phyloP scores from a whole-genome alignment of 2,329 filamentous ascomycete species.

The Blastomyces gilchristii region DNA sequence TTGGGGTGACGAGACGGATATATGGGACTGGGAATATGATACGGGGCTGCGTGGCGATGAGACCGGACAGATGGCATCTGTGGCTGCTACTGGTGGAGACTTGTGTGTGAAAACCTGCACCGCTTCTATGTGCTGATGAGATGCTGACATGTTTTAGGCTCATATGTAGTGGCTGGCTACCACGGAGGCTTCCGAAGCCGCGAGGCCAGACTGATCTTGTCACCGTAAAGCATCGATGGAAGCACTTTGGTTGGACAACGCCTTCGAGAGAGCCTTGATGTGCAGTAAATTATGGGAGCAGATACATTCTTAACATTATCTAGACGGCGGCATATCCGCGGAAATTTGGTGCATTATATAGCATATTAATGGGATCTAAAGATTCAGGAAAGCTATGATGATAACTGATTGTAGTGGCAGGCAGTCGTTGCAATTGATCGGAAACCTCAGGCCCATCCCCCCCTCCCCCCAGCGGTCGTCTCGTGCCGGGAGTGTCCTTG shows the following conservation, averaged over 20 bases:
- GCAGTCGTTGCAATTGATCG: not conserved
- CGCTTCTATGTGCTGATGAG: not conserved
- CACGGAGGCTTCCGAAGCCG: not conserved
- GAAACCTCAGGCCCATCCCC: not conserved
- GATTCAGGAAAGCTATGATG: not conserved
- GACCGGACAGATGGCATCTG: not conserved
- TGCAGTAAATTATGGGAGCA: not conserved
- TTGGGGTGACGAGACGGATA: not conserved
- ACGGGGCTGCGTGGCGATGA: not conserved
- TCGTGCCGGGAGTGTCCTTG: not conserved
- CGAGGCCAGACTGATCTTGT: not conserved
- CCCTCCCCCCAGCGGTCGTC: not conserved
- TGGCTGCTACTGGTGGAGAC: not conserved
- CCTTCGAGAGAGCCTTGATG: not conserved
- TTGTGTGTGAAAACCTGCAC: not conserved
- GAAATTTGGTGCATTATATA: not conserved
- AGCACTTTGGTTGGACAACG: not conserved
- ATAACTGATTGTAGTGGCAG: not conserved
- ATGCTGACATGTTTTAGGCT: not conserved
- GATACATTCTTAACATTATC: not conserved
- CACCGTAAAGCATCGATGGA: slow-evolving; percentile 1
- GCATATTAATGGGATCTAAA: not conserved
- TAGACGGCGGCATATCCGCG: not conserved
- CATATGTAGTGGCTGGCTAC: not conserved
- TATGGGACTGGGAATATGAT: slow-evolving; percentile 2